A percentile compares a stretch with the other conserved stretches of the same genome.
These are phyloP conservation scores for Hypocreales sp. DNA, from an alignment of 2,329 filamentous ascomycete species.

Conservation along the genomic window DNA sequence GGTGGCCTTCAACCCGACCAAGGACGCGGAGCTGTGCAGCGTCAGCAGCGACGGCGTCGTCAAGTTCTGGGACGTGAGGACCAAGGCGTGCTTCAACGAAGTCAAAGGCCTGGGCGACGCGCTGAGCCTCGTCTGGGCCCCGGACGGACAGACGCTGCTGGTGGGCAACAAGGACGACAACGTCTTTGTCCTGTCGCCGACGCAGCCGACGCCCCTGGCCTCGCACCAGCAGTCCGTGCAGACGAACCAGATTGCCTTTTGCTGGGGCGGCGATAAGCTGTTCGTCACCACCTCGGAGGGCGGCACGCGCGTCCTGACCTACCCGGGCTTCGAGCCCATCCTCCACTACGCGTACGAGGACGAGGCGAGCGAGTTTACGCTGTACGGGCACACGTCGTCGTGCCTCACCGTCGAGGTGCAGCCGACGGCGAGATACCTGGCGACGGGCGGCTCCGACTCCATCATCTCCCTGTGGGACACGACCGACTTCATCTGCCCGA, in stretches of 20 bases:
- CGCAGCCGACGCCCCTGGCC: constrained; percentile 36
- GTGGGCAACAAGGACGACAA: constrained; percentile 57
- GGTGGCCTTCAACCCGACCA: constrained; percentile 62
- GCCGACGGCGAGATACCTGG: constrained; percentile 55
- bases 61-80: constrained; percentile 68
- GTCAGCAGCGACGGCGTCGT: constrained; percentile 59
- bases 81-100: constrained; percentile 54
- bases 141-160: constrained; percentile 52
- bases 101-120: constrained; percentile 50
- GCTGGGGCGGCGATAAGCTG: constrained; percentile 54
- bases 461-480: constrained; percentile 69
- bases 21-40: constrained; percentile 63
- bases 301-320: constrained; percentile 53
- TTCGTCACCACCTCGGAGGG: constrained; percentile 59
- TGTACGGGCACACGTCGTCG: constrained; percentile 59
- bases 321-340: constrained; percentile 45
- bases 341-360: constrained; percentile 31
- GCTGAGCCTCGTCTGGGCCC: constrained; percentile 59
- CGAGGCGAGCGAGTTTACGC: constrained; percentile 35
- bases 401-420: constrained; percentile 55
- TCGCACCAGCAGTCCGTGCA: constrained; percentile 46
- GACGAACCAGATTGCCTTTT: constrained; percentile 61
- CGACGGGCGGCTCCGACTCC: constrained; percentile 61
- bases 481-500: constrained; percentile 58
- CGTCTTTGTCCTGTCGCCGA: constrained; percentile 46